Evolutionary conservation across 225 moss, liverwort and hornwort genomes (phyloP).

Genomic region (Bryum argenteum): DNA sequence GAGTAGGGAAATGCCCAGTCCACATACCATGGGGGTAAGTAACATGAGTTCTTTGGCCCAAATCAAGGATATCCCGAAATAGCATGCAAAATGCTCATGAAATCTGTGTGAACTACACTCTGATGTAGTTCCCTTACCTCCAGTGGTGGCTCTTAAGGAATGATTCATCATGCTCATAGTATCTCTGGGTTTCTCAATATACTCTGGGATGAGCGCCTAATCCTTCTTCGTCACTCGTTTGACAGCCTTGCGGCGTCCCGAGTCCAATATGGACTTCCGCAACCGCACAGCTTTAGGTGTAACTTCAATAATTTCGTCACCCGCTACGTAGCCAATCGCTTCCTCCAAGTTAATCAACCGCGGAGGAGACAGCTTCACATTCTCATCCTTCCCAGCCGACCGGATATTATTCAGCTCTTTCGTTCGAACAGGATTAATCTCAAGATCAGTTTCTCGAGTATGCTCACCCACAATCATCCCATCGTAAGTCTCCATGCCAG

Average conservation of each 20-base stretch:
- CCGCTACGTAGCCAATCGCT: slow-evolving; percentile 89
- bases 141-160: neutral
- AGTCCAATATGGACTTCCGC: slow-evolving; percentile 80
- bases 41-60: neutral
- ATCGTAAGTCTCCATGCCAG: slow-evolving; percentile 97
- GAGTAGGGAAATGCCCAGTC: slow-evolving; percentile 20
- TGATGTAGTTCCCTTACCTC: neutral
- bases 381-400: slow-evolving; percentile 94
- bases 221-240: slow-evolving; percentile 71
- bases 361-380: slow-evolving; percentile 88
- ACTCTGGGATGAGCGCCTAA: slow-evolving; percentile 19
- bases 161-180: neutral
- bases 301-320: slow-evolving; percentile 94
- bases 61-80: neutral
- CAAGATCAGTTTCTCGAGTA: slow-evolving; percentile 86
- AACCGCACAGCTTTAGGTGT: slow-evolving; percentile 90
- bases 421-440: slow-evolving; percentile 51
- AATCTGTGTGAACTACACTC: neutral
- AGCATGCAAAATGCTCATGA: neutral
- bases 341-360: slow-evolving; percentile 88
- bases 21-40: neutral
- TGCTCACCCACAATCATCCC: slow-evolving; percentile 98
- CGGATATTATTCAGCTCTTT: slow-evolving; percentile 88
- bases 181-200: slow-evolving; percentile 22
- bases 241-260: slow-evolving; percentile 76